Evolutionary conservation across 768 basidiomycete genomes (phyloP), one percentile per base, ranked within the genome.

Genomic region (Boletus coccyginus): DNA sequence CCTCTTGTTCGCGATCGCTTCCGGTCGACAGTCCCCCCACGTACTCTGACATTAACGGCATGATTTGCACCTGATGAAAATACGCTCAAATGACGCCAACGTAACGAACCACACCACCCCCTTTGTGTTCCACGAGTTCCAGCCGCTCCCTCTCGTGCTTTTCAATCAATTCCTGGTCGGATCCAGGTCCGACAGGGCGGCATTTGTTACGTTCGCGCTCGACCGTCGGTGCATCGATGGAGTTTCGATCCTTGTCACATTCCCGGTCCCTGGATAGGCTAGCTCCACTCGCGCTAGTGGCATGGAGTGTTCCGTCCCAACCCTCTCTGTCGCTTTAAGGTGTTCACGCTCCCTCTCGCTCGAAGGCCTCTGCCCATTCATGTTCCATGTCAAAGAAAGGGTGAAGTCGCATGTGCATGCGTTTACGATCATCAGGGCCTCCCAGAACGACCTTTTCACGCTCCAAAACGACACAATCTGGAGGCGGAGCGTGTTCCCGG

Each of bases 341-440:
- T 62, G 60, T 42, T 72, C 75, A 14, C 64, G 63, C 19, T 75
- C 72, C 38, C 74, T 56, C 43, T 72, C 73, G 65, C 13, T 77
- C 74, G 31, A 69, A 67, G 24, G 61, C 63, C 9, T 66, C 67
- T 41, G 56, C 60, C 11, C 66, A 66, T 42, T 70, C 69, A 11
- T 65, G 69, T 49, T 68, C 69, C 41, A 62, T 33, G n/a, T 68
- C 66, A 24, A 54, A 61, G 7, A n/a, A n/a, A n/a, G 57, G 57
- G 21, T 66, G 57, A 9, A 59, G 52, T 39, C 65, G 69, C 60
- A 68, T 54, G 13, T 60, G 45, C 4, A 56, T 41, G 29, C 62
- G 68, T 13, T 69, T 68, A 17, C 66, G 68, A 52, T 74, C 70
- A 27, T 59, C 44, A 8, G 61, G 49, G 31, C 61, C 63, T 44